A percentile compares a stretch with the other conserved stretches of the same genome.
phyloP scores from a whole-genome alignment of 371 early-diverging fungal species.

The Chytridium lagenaria region DNA sequence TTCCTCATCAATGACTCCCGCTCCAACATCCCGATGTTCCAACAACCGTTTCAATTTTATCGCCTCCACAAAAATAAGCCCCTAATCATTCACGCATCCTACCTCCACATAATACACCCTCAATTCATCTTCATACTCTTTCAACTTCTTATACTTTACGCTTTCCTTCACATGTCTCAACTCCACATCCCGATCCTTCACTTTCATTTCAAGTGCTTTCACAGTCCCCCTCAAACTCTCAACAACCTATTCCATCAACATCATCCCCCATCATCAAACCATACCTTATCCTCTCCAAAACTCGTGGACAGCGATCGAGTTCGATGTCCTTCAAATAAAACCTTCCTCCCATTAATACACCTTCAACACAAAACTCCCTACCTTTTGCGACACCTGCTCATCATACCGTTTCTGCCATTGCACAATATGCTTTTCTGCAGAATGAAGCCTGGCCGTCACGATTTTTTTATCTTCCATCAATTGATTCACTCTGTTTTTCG shows the following conservation, averaged over 20 bases:
- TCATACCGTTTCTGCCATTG: slow-evolving; percentile 33
- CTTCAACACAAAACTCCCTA: too few relatives aligned
- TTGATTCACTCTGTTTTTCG: slow-evolving; percentile 23
- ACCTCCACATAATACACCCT: slow-evolving; percentile 35
- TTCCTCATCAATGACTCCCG: slow-evolving; percentile 29
- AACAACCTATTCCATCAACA: slow-evolving; percentile 16
- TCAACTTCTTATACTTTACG: slow-evolving; percentile 28
- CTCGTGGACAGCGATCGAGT: slow-evolving; percentile 15
- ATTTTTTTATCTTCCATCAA: slow-evolving; percentile 29
- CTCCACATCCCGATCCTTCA: slow-evolving; percentile 29
- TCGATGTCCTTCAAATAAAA: slow-evolving; percentile 15
- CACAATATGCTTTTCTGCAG: slow-evolving; percentile 24
- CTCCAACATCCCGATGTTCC: slow-evolving; percentile 34
- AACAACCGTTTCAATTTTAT: slow-evolving; percentile 27
- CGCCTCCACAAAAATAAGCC: too few relatives aligned
- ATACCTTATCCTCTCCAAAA: slow-evolving; percentile 35
- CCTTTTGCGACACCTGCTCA: slow-evolving; percentile 31
- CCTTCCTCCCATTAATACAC: too few relatives aligned
- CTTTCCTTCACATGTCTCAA: slow-evolving; percentile 28
- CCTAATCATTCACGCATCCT: background rate
- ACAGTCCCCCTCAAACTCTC: slow-evolving; percentile 23
- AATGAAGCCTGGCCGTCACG: slow-evolving; percentile 17
- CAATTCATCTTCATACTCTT: slow-evolving; percentile 35
- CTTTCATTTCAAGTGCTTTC: slow-evolving; percentile 20
- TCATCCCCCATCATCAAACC: background rate